Evolutionary conservation across 2,329 filamentous ascomycete species (phyloP).

Genomic region (Alternaria metachromatica): DNA sequence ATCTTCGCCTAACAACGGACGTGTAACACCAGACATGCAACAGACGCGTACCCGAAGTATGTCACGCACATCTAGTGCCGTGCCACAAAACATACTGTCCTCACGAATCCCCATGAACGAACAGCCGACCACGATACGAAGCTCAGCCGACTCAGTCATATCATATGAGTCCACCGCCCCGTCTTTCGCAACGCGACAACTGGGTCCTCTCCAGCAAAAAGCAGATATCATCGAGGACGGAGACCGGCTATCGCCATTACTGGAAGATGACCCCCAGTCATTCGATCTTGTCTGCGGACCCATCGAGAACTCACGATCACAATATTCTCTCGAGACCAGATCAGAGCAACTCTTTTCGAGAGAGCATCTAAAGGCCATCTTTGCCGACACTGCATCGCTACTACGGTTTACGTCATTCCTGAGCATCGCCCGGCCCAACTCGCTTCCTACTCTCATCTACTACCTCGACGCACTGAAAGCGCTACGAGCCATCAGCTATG

Average conservation of each 20-base stretch:
- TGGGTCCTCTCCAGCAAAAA: slow-evolving; percentile 55
- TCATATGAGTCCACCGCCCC: slow-evolving; percentile 45
- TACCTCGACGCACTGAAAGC: slow-evolving; percentile 76
- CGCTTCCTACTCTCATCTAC: slow-evolving; percentile 71
- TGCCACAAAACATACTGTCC: slow-evolving; percentile 11
- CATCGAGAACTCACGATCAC: slow-evolving; percentile 31
- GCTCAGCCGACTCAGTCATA: slow-evolving; percentile 46
- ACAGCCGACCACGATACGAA: slow-evolving; percentile 31
- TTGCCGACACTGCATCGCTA: slow-evolving; percentile 67
- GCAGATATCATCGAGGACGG: slow-evolving; percentile 47
- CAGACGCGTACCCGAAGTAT: slow-evolving; percentile 18
- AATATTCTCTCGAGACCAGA: slow-evolving; percentile 67
- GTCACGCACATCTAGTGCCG: slow-evolving; percentile 19
- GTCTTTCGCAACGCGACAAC: slow-evolving; percentile 41
- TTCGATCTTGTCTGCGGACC: slow-evolving; percentile 61
- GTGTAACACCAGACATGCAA: slow-evolving; percentile 24
- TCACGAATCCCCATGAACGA: slow-evolving; percentile 25
- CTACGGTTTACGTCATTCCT: slow-evolving; percentile 73
- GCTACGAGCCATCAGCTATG: slow-evolving; percentile 72
- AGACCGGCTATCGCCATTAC: slow-evolving; percentile 55
- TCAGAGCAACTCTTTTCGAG: slow-evolving; percentile 70
- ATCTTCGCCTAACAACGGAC: slow-evolving; percentile 16
- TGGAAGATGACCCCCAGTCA: slow-evolving; percentile 61
- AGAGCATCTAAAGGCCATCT: slow-evolving; percentile 70
- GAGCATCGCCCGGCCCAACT: slow-evolving; percentile 64